Conservation (phyloP, 768 basidiomycete species). For the Boletus rubescentipes region DNA sequence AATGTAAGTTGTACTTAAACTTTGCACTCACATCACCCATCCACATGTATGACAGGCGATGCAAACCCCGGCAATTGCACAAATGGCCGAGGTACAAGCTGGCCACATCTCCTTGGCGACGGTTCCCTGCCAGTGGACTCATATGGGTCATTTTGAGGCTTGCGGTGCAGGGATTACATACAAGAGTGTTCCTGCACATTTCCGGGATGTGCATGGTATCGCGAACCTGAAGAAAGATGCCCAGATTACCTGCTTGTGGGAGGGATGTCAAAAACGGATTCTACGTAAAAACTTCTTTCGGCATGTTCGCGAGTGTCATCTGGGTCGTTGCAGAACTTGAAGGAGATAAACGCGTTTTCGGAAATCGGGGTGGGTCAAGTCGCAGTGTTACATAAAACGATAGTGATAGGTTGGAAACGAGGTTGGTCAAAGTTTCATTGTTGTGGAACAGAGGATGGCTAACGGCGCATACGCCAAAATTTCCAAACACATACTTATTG, state of each 20-base stretch:
- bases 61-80: no score
- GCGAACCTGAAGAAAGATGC: background rate
- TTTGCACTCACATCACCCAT: no score
- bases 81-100: no score
- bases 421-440: no score
- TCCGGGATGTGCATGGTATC: background rate
- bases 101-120: background rate
- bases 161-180: background rate
- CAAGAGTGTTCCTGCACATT: background rate
- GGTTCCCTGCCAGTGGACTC: background rate
- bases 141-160: background rate
- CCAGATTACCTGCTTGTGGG: background rate
- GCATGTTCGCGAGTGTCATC: conserved; percentile 7
- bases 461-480: no score
- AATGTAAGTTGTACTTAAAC: no score
- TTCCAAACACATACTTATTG: no score
- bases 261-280: background rate
- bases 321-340: background rate
- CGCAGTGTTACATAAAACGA: no score
- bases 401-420: no score
- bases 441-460: no score
- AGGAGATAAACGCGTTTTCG: background rate
- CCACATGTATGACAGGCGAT: no score
- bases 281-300: background rate
- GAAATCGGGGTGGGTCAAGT: background rate